Percentiles rank a stretch among this genome's conserved stretches.
These are phyloP conservation scores for Eragrostis nindensis DNA, from an alignment of 176 grass and related monocot genomes.

Conservation along the genomic window DNA sequence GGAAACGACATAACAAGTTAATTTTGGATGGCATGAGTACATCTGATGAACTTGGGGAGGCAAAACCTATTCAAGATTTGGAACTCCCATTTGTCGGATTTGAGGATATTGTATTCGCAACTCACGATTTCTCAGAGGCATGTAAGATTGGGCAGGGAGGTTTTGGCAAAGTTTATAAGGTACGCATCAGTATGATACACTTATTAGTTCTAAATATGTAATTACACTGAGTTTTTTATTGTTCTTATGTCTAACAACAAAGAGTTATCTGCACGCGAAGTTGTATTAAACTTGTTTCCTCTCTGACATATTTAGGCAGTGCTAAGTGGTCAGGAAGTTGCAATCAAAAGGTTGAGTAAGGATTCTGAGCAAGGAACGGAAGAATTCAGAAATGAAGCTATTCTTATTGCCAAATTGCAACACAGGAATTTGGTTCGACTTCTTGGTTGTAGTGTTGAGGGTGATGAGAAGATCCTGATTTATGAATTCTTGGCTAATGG, in stretches of 20 bases:
- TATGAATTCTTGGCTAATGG: constrained; percentile 37
- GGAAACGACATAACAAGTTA: not conserved
- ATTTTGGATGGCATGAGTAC: not conserved
- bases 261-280: not conserved
- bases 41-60: not conserved
- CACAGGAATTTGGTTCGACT: constrained; percentile 37
- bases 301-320: not conserved
- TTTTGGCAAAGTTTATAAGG: constrained; percentile 56
- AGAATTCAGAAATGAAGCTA: constrained; percentile 38
- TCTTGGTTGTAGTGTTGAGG: constrained; percentile 18
- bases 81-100: constrained; percentile 35
- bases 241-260: too few species aligned
- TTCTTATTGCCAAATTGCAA: constrained; percentile 31
- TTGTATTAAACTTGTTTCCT: not conserved
- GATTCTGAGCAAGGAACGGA: constrained; percentile 43
- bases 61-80: not conserved
- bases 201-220: not conserved
- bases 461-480: constrained; percentile 38
- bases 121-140: constrained; percentile 23
- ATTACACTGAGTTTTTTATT: not conserved
- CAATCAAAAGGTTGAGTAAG: constrained; percentile 43
- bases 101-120: constrained; percentile 12
- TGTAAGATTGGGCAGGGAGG: constrained; percentile 40
- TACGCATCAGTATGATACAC: not conserved
- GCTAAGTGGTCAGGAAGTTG: constrained; percentile 32